Evolutionary conservation across 495 filamentous ascomycete species (phyloP).

Genomic region (Cercophora samala): DNA sequence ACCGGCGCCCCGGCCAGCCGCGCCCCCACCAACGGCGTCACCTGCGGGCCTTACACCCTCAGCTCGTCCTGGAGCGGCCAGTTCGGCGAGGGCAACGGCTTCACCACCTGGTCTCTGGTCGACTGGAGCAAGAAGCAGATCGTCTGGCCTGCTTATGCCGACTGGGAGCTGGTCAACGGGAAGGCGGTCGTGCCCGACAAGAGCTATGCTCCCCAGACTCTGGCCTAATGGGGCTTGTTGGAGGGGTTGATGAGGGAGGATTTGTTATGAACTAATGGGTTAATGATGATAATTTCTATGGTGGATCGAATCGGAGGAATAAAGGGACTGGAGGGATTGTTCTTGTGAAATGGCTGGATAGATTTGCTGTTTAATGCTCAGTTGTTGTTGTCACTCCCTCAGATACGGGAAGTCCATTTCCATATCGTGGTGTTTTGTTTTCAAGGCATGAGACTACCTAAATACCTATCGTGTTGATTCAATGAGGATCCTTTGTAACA

Average conservation of each 20-base stretch:
- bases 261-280: neutral
- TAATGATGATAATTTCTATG: neutral
- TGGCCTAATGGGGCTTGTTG: constrained; percentile 18
- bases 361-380: neutral
- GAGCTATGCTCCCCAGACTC: constrained; percentile 48
- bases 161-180: constrained; percentile 45
- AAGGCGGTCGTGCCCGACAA: constrained; percentile 50
- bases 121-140: constrained; percentile 42
- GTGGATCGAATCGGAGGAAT: neutral
- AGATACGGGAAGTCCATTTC: neutral
- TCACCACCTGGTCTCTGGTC: constrained; percentile 52
- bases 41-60: constrained; percentile 50
- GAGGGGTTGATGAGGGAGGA: neutral
- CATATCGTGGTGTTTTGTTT: no score
- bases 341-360: neutral
- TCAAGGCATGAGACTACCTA: no score
- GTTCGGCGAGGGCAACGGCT: constrained; percentile 51
- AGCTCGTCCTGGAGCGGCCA: constrained; percentile 56
- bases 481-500: no score
- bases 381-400: neutral
- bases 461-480: no score
- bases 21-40: constrained; percentile 37
- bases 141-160: constrained; percentile 49
- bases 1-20: constrained; percentile 40
- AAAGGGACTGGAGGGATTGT: neutral